A percentile compares a stretch with the other conserved stretches of the same genome.
These are phyloP conservation scores for Irpex sp. DNA, from an alignment of 1,284 basidiomycete species.

Conservation along the genomic window DNA sequence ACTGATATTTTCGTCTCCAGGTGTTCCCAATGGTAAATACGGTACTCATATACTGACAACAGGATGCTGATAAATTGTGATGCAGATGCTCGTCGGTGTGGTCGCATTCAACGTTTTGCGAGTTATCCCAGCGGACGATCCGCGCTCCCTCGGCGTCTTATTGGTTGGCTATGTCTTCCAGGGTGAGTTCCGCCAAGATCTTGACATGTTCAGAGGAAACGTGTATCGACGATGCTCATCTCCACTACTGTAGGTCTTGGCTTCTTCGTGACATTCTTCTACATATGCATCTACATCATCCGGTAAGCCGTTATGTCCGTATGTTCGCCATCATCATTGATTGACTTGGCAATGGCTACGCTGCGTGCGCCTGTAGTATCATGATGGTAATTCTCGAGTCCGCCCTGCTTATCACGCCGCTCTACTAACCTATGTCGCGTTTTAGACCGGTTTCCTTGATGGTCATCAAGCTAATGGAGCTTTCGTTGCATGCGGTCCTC, in stretches of 20 bases:
- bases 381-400: conserved; percentile 33
- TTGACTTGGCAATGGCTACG: background rate
- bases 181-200: conserved; percentile 24
- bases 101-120: conserved; percentile 44
- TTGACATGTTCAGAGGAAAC: background rate
- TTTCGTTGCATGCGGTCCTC: conserved; percentile 45
- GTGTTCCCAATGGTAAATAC: conserved; percentile 41
- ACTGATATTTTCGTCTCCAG: conserved; percentile 18
- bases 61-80: conserved; percentile 4
- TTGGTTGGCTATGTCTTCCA: conserved; percentile 47
- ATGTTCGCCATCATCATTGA: background rate
- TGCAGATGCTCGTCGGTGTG: conserved; percentile 46
- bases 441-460: conserved; percentile 45
- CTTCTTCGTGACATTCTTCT: conserved; percentile 50
- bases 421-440: background rate
- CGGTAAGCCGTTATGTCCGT: conserved; percentile 25
- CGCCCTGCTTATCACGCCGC: background rate
- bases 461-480: conserved; percentile 49
- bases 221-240: background rate
- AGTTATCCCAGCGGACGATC: conserved; percentile 33
- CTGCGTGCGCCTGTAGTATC: conserved; percentile 25
- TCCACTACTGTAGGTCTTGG: conserved; percentile 32
- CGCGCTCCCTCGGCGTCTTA: conserved; percentile 38
- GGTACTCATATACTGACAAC: background rate
- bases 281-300: conserved; percentile 47